phyloP scores from a whole-genome alignment of 129 eudicot genomes.

The Saposhnikovia divaricata region DNA sequence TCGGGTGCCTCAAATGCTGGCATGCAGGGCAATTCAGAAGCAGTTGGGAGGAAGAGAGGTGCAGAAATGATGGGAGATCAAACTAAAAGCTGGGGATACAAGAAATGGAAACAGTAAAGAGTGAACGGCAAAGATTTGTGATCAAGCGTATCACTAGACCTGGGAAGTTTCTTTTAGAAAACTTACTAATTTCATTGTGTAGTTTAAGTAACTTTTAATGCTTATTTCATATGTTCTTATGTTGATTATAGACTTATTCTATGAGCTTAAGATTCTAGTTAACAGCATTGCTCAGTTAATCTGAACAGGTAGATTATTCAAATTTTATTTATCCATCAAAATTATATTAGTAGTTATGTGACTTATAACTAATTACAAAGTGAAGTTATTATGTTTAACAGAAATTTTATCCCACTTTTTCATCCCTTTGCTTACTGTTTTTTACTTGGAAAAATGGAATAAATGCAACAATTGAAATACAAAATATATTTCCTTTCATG shows the following conservation, averaged over 20 bases:
- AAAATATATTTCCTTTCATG: neutral
- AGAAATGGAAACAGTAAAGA: neutral
- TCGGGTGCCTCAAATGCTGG: neutral
- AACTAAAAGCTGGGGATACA: conserved; percentile 5
- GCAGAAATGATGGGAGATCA: conserved; percentile 5
- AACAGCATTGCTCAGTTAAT: neutral
- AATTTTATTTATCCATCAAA: neutral
- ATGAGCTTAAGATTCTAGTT: neutral
- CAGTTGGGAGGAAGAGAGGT: neutral
- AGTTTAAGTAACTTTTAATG: neutral
- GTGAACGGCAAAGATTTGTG: conserved; percentile 10
- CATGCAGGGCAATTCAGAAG: neutral
- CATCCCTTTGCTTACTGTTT: neutral
- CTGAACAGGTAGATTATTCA: neutral
- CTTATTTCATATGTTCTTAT: neutral
- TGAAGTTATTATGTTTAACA: no score
- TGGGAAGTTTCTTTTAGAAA: neutral
- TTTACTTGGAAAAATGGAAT: neutral
- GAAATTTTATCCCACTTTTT: neutral
- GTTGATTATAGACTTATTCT: neutral
- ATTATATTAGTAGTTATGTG: no score
- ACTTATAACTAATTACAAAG: no score
- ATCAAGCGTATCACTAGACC: neutral
- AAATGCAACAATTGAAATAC: neutral
- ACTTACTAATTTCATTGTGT: neutral